Conservation (phyloP, 2,329 filamentous ascomycete genomes). For the Albifimbria verrucaria region DNA sequence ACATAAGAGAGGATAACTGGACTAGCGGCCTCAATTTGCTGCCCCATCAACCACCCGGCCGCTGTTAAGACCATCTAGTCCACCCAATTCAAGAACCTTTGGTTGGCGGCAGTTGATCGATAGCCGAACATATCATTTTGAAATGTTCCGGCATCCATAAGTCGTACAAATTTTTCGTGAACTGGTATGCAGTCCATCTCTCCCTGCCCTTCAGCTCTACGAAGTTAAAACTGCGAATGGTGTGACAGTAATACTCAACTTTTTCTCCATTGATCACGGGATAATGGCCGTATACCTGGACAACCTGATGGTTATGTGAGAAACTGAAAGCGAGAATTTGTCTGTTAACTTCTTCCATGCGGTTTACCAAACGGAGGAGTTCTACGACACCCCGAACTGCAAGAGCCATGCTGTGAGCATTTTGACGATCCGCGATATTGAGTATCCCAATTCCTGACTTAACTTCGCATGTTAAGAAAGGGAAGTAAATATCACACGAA, state of each 20-base stretch:
- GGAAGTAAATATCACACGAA: conserved; percentile 44
- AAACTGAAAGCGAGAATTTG: conserved; percentile 24
- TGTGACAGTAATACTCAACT: conserved; percentile 31
- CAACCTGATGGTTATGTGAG: background rate
- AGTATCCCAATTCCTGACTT: conserved; percentile 36
- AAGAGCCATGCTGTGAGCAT: conserved; percentile 20
- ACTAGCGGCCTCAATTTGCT: no score
- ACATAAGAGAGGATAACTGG: no score
- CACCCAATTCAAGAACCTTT: no score
- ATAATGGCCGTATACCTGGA: background rate
- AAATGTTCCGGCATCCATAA: background rate
- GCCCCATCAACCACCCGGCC: no score
- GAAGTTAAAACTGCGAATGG: conserved; percentile 28
- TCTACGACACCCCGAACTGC: conserved; percentile 33
- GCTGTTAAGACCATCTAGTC: no score
- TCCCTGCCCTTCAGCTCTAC: conserved; percentile 25
- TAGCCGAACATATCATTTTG: background rate
- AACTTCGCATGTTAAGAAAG: conserved; percentile 43
- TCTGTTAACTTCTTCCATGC: conserved; percentile 29
- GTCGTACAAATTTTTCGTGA: background rate
- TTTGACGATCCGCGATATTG: conserved; percentile 31
- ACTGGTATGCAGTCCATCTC: conserved; percentile 28
- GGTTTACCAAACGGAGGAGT: conserved; percentile 30
- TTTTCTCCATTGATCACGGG: conserved; percentile 8
- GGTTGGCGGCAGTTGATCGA: no score